Evolutionary conservation across 805 yeast genomes (phyloP).

Genomic region (Yamadazyma insecticola): DNA sequence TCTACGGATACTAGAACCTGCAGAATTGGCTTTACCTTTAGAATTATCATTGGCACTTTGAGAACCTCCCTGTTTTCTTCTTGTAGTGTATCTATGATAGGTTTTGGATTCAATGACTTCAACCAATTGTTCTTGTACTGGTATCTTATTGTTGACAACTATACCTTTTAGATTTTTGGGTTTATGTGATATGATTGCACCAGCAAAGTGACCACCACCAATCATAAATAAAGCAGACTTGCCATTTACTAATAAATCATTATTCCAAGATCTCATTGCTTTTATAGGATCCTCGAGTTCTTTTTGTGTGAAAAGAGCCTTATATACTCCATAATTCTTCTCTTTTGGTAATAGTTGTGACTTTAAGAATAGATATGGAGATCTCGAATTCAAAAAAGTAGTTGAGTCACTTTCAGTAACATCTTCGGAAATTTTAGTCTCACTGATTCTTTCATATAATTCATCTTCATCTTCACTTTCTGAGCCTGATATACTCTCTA

Average conservation of each 20-base stretch:
- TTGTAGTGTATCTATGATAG: conserved; percentile 90
- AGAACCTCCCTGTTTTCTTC: conserved; percentile 97
- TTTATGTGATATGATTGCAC: conserved; percentile 79
- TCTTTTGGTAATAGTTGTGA: conserved; percentile 41
- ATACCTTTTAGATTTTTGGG: conserved; percentile 55
- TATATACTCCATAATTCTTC: conserved; percentile 63
- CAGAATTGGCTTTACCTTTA: conserved; percentile 92
- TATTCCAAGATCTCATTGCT: conserved; percentile 38
- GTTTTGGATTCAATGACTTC: conserved; percentile 72
- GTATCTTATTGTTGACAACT: conserved; percentile 36
- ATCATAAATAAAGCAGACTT: conserved; percentile 84
- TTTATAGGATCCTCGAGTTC: conserved; percentile 46
- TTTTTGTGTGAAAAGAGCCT: conserved; percentile 47
- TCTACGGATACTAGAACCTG: conserved; percentile 86
- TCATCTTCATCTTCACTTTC: conserved; percentile 29
- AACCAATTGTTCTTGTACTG: conserved; percentile 59
- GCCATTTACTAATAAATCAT: conserved; percentile 16
- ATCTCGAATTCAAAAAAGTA: conserved; percentile 54
- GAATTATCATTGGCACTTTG: conserved; percentile 91
- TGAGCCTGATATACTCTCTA: conserved; percentile 58
- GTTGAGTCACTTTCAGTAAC: not conserved
- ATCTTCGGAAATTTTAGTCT: conserved; percentile 6
- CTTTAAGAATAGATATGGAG: conserved; percentile 62
- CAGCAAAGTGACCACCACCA: conserved; percentile 98
- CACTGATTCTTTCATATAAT: conserved; percentile 16